phyloP scores from a whole-genome alignment of 345 rosid species.

The Hibiscus mutabilis region DNA sequence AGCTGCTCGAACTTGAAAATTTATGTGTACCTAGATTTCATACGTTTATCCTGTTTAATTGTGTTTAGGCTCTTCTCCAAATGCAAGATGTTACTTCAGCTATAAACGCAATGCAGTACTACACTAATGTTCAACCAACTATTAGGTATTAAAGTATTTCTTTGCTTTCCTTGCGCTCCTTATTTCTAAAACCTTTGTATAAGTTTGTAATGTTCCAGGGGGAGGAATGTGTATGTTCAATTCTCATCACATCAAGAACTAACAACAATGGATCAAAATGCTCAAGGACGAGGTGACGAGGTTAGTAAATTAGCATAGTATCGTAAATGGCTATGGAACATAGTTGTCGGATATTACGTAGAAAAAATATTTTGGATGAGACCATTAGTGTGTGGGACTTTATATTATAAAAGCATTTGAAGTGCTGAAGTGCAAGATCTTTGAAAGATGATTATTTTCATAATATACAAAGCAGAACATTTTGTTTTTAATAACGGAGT shows the following conservation, averaged over 20 bases:
- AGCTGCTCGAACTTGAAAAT: conserved; percentile 3
- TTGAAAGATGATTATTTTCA: background rate
- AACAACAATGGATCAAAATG: conserved; percentile 85
- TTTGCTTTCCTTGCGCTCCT: background rate
- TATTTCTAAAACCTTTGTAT: background rate
- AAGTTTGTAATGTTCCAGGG: conserved; percentile 28
- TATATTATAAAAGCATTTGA: background rate
- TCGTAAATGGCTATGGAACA: conserved; percentile 1
- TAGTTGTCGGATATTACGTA: background rate
- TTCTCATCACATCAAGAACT: conserved; percentile 99
- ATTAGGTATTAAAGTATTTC: conserved; percentile 25
- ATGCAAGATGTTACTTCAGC: conserved; percentile 96
- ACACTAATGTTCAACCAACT: conserved; percentile 75
- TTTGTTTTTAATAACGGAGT: background rate
- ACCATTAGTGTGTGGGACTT: background rate
- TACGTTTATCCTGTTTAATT: conserved; percentile 1
- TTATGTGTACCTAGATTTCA: background rate
- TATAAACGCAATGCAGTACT: conserved; percentile 71
- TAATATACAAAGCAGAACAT: background rate
- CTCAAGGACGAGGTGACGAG: conserved; percentile 94
- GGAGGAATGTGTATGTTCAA: conserved; percentile 93
- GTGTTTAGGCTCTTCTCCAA: conserved; percentile 82
- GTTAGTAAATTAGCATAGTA: conserved; percentile 34
- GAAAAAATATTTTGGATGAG: background rate
- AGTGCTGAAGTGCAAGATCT: background rate